Conservation (phyloP, 306 rosid genomes). For the Glycine soja region DNA sequence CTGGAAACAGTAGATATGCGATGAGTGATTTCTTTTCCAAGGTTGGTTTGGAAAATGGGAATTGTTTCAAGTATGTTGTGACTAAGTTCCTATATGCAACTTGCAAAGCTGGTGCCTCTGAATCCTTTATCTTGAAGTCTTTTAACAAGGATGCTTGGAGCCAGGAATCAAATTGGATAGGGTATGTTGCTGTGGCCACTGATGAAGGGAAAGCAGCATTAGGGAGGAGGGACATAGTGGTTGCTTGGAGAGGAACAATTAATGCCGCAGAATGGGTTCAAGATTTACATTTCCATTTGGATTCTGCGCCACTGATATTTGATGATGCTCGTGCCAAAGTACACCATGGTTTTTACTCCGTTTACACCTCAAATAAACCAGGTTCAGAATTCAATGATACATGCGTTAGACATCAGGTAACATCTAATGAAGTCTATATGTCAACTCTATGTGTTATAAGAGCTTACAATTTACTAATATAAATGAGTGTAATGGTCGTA, state of each 20-base stretch:
- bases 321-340: slow-evolving; percentile 51
- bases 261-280: slow-evolving; percentile 69
- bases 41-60: slow-evolving; percentile 57
- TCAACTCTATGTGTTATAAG: no score
- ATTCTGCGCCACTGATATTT: slow-evolving; percentile 54
- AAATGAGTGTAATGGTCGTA: no score
- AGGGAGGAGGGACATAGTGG: slow-evolving; percentile 82
- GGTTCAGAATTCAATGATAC: slow-evolving; percentile 49
- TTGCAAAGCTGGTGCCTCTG: slow-evolving; percentile 53
- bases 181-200: slow-evolving; percentile 76
- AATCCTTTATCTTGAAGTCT: slow-evolving; percentile 59
- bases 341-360: slow-evolving; percentile 77
- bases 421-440: neutral
- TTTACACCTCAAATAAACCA: slow-evolving; percentile 65
- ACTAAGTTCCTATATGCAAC: slow-evolving; percentile 76
- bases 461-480: no score
- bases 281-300: slow-evolving; percentile 56
- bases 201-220: slow-evolving; percentile 67
- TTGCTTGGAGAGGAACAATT: slow-evolving; percentile 88
- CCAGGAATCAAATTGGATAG: slow-evolving; percentile 81
- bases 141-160: slow-evolving; percentile 64
- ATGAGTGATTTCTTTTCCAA: slow-evolving; percentile 62
- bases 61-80: slow-evolving; percentile 57
- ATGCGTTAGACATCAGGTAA: slow-evolving; percentile 73
- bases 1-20: slow-evolving; percentile 60